phyloP scores from a whole-genome alignment of 441 rosid genomes.

The Brassica hybrid region DNA sequence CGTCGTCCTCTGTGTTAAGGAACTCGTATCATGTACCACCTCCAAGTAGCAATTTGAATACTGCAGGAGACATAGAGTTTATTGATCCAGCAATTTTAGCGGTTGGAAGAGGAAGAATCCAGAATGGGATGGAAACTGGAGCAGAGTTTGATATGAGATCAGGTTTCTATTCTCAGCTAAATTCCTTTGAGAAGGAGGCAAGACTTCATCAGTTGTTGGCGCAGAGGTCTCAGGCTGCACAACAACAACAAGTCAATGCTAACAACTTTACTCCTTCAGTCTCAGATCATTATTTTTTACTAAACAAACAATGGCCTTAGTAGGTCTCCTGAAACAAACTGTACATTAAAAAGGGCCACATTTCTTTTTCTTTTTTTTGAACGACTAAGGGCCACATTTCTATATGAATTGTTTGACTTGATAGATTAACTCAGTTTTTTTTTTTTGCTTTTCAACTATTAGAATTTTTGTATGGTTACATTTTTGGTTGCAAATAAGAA shows the following conservation, averaged over 20 bases:
- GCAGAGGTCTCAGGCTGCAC: constrained; percentile 46
- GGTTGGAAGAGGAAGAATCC: constrained; percentile 47
- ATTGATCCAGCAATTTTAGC: constrained; percentile 53
- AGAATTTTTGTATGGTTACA: not conserved
- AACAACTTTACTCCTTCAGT: constrained; percentile 47
- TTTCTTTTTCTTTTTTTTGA: too few relatives aligned
- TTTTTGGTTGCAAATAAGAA: not conserved
- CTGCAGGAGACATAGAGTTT: constrained; percentile 44
- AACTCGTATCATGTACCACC: constrained; percentile 27
- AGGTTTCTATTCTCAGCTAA: constrained; percentile 31
- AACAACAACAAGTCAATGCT: constrained; percentile 39
- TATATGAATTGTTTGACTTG: not conserved
- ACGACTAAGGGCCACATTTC: not conserved
- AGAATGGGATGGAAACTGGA: constrained; percentile 31
- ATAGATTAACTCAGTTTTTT: not conserved
- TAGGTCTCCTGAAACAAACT: not conserved
- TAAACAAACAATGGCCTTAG: constrained; percentile 4
- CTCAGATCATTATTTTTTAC: not conserved
- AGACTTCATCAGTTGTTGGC: constrained; percentile 36
- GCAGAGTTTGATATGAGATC: constrained; percentile 43
- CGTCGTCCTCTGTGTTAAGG: constrained; percentile 22
- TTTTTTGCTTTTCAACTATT: not conserved
- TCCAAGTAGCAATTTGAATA: constrained; percentile 32
- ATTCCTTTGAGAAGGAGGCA: constrained; percentile 41
- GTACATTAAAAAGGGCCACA: not conserved